Evolutionary conservation across 176 grass and related monocot genomes (phyloP), one percentile per base, ranked within the genome.

Genomic region (Thinopyrum elongatum): DNA sequence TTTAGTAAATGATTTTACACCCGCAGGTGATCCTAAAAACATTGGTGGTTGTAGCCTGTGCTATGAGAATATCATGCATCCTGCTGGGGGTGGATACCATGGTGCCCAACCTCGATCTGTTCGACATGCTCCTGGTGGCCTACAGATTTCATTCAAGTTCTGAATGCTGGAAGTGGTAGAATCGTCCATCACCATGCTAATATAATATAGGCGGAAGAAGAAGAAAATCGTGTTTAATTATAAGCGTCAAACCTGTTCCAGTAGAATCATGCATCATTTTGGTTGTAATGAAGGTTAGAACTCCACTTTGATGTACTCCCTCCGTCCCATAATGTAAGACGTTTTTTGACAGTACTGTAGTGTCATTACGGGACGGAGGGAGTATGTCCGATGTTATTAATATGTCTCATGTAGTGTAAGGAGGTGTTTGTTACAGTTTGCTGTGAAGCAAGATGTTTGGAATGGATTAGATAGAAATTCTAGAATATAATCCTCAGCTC

Each of bases 11-110:
- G 19, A 38, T 70, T 38, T n/a, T 70, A 39, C 67, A 3, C 34
- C 36, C 22, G 3, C 22, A 70, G 67, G 19, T 1, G 67, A 70
- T 12, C 67, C 67, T 21, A 2, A 70, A 70, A 39, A n/a, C 19
- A 70, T 70, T 70, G 67, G 67, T 38, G 67, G 67, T 36, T 70
- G 67, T 70, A n/a, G 19, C 34, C 34, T 70, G 34, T 70, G 67
- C 67, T n/a, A 8, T 38, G 67, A 70, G 5, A 4, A 70, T 19
- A 38, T 38, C 19, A 38, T 70, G 67, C 67, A 70, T 70, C 67
- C 67, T 70, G 67, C 67, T 10, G 34, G 67, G 0, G 33, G 67
- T 70, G 19, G 8, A n/a, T 70, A 70, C 22, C 67, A 10, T 0
- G 67, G 33, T 70, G 67, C 33, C 67, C 67, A 70, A 22, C 0